Evolutionary conservation across 768 basidiomycete species (phyloP).

Genomic region (Trichaptum fuscoviolaceum): DNA sequence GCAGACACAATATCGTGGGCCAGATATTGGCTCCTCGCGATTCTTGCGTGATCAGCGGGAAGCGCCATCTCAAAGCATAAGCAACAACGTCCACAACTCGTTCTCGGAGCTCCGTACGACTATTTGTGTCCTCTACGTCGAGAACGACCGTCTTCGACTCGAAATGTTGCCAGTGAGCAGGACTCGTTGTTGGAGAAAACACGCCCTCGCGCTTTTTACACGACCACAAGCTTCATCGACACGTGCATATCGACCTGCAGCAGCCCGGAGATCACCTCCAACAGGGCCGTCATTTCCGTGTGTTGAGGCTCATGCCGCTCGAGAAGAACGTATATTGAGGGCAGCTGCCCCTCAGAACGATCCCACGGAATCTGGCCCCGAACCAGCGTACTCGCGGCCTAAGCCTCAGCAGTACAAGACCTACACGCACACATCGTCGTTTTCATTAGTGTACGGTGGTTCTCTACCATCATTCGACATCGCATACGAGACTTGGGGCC

Average conservation of each 20-base stretch:
- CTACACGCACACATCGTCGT: constrained; percentile 55
- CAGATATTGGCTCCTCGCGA: background rate
- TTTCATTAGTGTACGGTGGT: constrained; percentile 62
- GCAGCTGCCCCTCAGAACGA: constrained; percentile 19
- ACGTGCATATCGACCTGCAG: background rate
- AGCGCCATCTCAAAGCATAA: background rate
- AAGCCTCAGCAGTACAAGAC: constrained; percentile 66
- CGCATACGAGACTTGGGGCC: constrained; percentile 99
- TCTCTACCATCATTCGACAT: constrained; percentile 69
- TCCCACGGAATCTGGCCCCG: constrained; percentile 55
- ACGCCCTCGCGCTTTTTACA: background rate
- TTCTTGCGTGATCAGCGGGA: background rate
- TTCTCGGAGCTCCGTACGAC: background rate
- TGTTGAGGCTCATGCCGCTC: constrained; percentile 74
- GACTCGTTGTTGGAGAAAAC: constrained; percentile 8
- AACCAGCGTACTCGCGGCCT: constrained; percentile 78
- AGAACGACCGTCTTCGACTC: constrained; percentile 2
- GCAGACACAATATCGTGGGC: background rate
- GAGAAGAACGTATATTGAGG: constrained; percentile 51
- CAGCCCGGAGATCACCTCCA: constrained; percentile 2
- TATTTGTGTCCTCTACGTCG: no score
- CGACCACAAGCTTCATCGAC: background rate
- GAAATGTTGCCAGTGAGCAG: constrained; percentile 21
- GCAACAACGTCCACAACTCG: background rate
- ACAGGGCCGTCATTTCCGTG: constrained; percentile 51